Evolutionary conservation across 164 flowering plant genomes (phyloP).

Genomic region (Aristolochia californica): DNA sequence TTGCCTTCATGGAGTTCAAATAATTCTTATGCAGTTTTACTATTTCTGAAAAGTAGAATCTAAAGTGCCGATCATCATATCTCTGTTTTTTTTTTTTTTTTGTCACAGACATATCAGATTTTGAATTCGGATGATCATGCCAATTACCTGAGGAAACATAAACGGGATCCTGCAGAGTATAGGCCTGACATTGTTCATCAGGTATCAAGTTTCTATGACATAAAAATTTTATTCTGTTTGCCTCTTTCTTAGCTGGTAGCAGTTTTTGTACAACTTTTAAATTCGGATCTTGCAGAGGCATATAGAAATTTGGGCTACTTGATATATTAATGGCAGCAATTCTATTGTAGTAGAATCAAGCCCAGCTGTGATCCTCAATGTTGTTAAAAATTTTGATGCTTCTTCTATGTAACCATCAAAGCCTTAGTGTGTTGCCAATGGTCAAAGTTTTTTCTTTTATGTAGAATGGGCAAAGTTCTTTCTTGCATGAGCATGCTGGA

Average conservation of each 20-base stretch:
- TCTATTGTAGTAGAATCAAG: not conserved
- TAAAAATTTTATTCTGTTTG: no score
- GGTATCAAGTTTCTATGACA: conserved; percentile 31
- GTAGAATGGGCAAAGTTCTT: not conserved
- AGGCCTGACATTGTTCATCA: conserved; percentile 87
- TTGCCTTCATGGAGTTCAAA: not conserved
- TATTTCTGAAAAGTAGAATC: not conserved
- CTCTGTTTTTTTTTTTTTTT: not conserved
- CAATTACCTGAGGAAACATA: conserved; percentile 42
- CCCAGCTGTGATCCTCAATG: not conserved
- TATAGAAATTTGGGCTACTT: not conserved
- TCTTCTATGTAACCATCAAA: not conserved
- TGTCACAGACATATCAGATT: conserved; percentile 63
- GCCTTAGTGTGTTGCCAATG: not conserved
- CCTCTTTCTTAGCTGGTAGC: not conserved
- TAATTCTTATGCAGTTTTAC: not conserved
- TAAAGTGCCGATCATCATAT: not conserved
- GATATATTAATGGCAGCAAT: not conserved
- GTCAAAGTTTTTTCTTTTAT: no score
- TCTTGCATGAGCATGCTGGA: not conserved
- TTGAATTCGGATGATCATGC: conserved; percentile 80
- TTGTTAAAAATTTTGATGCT: not conserved
- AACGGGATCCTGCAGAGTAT: conserved; percentile 63
- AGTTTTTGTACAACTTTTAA: not conserved
- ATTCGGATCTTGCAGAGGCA: not conserved